Conservation (phyloP, 352 stramenopile species). For the Pythium myriotylum region DNA sequence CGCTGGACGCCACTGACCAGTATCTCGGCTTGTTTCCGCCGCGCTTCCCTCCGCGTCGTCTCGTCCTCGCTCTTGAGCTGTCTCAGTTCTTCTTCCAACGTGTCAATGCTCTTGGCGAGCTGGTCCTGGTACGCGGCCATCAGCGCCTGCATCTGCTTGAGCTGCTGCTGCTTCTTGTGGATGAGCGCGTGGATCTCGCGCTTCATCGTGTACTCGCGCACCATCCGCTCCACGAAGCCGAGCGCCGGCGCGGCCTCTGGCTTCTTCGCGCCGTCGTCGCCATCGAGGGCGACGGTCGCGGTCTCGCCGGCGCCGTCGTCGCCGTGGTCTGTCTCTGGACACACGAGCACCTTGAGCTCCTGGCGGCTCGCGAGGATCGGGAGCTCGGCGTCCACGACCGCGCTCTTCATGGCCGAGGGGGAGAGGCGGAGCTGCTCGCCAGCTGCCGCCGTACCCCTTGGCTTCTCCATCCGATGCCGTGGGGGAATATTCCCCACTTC, state of each 20-base stretch:
- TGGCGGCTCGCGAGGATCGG: slow-evolving; percentile 11
- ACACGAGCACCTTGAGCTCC: neutral
- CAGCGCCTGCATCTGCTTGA: slow-evolving; percentile 32
- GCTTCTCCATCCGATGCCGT: neutral
- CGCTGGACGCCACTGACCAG: slow-evolving; percentile 13
- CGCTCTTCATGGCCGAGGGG: slow-evolving; percentile 17
- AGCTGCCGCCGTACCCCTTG: neutral
- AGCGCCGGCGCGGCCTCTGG: slow-evolving; percentile 1
- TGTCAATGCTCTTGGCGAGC: slow-evolving; percentile 18
- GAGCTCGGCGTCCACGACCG: slow-evolving; percentile 20
- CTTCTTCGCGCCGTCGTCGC: neutral
- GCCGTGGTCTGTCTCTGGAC: slow-evolving; percentile 1
- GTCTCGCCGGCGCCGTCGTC: slow-evolving; percentile 14
- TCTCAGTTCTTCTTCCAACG: slow-evolving; percentile 21
- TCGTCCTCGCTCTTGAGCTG: neutral
- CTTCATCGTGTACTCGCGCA: slow-evolving; percentile 34
- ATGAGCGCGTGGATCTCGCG: slow-evolving; percentile 36
- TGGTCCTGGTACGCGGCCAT: slow-evolving; percentile 31
- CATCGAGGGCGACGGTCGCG: neutral
- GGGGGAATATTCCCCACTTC: slow-evolving; percentile 2
- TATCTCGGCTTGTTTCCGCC: slow-evolving; percentile 9
- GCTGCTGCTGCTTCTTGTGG: slow-evolving; percentile 31
- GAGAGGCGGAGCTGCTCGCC: no score
- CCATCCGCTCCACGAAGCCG: slow-evolving; percentile 32
- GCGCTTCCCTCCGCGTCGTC: slow-evolving; percentile 7